Conservation (phyloP, 306 rosid genomes). For the Prunus dulcis region DNA sequence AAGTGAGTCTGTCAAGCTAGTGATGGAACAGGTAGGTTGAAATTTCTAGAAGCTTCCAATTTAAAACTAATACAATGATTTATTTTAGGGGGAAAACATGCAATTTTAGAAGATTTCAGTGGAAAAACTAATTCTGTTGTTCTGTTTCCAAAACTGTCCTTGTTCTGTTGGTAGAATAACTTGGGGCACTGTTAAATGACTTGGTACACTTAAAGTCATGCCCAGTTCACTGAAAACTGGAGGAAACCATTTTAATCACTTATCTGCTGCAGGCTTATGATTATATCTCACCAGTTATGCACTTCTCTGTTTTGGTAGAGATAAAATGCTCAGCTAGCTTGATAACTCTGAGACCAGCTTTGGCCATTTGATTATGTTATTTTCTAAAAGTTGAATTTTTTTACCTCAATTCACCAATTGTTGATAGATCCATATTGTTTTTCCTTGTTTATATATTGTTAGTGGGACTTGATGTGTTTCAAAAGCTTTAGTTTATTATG, state of each 20-base stretch:
- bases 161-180: neutral
- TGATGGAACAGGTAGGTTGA: constrained; percentile 77
- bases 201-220: neutral
- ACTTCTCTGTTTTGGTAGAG: neutral
- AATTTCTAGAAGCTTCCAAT: neutral
- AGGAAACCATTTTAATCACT: neutral
- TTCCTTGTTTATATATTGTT: too few relatives aligned
- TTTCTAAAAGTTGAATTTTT: neutral
- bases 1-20: constrained; percentile 89
- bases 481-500: neutral
- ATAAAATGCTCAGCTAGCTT: neutral
- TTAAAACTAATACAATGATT: neutral
- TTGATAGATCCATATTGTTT: neutral
- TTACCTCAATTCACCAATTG: neutral
- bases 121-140: neutral
- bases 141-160: neutral
- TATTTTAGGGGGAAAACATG: neutral
- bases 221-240: neutral
- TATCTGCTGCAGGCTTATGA: too few relatives aligned
- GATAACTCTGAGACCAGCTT: neutral
- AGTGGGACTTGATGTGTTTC: too few relatives aligned
- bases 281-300: too few relatives aligned
- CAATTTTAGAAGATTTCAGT: neutral
- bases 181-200: neutral
- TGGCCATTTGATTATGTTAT: neutral